These are phyloP conservation scores for Curvularia sp. DNA, from an alignment of 2,329 filamentous ascomycete genomes.

Conservation along the genomic window DNA sequence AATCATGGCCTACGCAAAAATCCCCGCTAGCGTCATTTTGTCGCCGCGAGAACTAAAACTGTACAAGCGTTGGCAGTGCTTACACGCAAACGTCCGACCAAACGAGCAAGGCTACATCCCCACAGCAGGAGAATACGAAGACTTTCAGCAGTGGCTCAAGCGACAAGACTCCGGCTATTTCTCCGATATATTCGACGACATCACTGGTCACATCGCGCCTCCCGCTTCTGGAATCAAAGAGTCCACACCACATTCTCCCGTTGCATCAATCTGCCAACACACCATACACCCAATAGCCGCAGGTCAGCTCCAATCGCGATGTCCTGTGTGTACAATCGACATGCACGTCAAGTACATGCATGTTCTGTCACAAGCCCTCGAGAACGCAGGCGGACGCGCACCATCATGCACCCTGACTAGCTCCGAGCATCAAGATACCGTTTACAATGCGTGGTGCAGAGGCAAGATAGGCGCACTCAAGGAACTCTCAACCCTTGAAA, in stretches of 20 bases:
- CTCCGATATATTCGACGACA: constrained; percentile 40
- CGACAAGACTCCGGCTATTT: constrained; percentile 44
- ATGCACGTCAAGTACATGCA: constrained; percentile 38
- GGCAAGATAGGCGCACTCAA: constrained; percentile 34
- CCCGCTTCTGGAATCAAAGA: background rate
- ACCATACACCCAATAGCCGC: constrained; percentile 31
- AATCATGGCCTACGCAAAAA: constrained; percentile 17
- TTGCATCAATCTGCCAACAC: constrained; percentile 34
- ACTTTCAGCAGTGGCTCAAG: constrained; percentile 41
- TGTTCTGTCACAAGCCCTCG: constrained; percentile 31
- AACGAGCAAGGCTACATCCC: constrained; percentile 33
- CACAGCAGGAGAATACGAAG: constrained; percentile 37
- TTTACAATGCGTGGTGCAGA: constrained; percentile 34
- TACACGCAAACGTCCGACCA: constrained; percentile 29
- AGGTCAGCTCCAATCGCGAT: constrained; percentile 25
- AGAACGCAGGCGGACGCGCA: constrained; percentile 31
- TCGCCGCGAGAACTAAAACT: constrained; percentile 37
- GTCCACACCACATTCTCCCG: constrained; percentile 15
- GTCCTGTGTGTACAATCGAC: constrained; percentile 40
- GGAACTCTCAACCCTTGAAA: constrained; percentile 32
- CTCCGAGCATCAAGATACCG: constrained; percentile 32
- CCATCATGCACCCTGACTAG: constrained; percentile 29
- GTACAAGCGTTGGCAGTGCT: constrained; percentile 39
- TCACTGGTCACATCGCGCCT: constrained; percentile 29
- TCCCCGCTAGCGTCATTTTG: constrained; percentile 37